Conservation (phyloP, 805 yeast genomes). For the Torulaspora gathmanii region DNA sequence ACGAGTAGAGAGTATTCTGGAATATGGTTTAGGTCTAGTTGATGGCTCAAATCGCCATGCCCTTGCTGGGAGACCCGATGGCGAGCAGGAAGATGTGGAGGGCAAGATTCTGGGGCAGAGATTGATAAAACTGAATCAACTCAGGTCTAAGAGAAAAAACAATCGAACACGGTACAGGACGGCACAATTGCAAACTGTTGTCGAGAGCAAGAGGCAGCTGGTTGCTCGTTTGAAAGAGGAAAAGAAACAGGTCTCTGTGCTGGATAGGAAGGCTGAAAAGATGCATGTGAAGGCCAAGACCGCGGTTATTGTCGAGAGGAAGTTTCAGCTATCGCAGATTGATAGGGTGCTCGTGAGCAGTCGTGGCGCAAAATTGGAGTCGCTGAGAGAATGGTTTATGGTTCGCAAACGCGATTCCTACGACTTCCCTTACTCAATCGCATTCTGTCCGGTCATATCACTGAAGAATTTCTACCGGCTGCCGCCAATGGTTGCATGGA, state of each 20-base stretch:
- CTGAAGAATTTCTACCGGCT: constrained; percentile 20
- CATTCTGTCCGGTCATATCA: constrained; percentile 28
- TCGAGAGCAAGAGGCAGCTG: constrained; percentile 9
- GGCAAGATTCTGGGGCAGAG: constrained; percentile 15
- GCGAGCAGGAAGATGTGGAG: constrained; percentile 4
- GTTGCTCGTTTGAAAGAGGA: neutral
- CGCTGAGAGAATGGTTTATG: constrained; percentile 22
- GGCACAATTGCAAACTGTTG: constrained; percentile 9
- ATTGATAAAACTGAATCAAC: constrained; percentile 15
- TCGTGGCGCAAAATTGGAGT: constrained; percentile 11
- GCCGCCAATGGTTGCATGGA: constrained; percentile 19
- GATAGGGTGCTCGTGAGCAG: constrained; percentile 13
- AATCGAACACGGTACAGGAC: constrained; percentile 18
- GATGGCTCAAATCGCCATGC: neutral
- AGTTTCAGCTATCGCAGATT: constrained; percentile 14
- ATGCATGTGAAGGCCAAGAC: neutral
- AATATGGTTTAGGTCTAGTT: constrained; percentile 15
- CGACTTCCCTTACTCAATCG: constrained; percentile 24
- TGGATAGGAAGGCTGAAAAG: neutral
- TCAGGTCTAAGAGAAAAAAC: constrained; percentile 18
- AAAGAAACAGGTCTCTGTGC: neutral
- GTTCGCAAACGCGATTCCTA: constrained; percentile 21
- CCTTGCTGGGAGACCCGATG: neutral
- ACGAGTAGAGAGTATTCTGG: constrained; percentile 22
- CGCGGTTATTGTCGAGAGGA: constrained; percentile 5